A percentile compares a stretch with the other conserved stretches of the same genome.
These are phyloP conservation scores for Epichloe uncinata DNA, from an alignment of 2,329 filamentous ascomycete genomes.

Conservation along the genomic window DNA sequence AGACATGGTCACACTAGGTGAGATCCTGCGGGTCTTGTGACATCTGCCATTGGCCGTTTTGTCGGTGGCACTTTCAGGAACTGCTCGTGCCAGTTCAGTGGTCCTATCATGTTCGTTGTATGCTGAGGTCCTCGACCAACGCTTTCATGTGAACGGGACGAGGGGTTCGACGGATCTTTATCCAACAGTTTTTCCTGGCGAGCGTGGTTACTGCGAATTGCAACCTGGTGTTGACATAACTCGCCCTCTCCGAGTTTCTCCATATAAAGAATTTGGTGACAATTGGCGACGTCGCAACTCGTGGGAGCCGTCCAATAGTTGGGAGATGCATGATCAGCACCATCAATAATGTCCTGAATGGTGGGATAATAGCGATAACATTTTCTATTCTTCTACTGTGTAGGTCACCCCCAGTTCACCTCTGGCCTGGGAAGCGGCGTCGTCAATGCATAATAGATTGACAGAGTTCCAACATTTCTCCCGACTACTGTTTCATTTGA, in stretches of 20 bases:
- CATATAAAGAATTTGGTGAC: neutral
- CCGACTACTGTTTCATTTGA: neutral
- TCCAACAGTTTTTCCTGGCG: neutral
- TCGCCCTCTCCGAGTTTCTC: neutral
- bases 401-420: slow-evolving; percentile 2
- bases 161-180: neutral
- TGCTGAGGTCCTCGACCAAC: neutral
- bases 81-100: too few relatives aligned
- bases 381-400: slow-evolving; percentile 3
- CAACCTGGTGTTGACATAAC: neutral
- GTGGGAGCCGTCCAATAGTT: neutral
- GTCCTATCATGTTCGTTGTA: too few relatives aligned
- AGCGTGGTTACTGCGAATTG: neutral
- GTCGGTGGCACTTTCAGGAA: too few relatives aligned
- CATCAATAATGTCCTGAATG: slow-evolving; percentile 5
- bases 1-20: too few relatives aligned
- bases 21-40: too few relatives aligned
- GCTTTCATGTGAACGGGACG: neutral
- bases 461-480: neutral
- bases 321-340: slow-evolving; percentile 1
- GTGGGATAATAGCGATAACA: slow-evolving; percentile 5
- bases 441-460: neutral
- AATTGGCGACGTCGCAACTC: slow-evolving; percentile 1
- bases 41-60: too few relatives aligned
- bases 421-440: neutral